Evolutionary conservation across 2,329 filamentous ascomycete species (phyloP), one percentile per base, ranked within the genome.

Genomic region (Neofusicoccum cordaticola): DNA sequence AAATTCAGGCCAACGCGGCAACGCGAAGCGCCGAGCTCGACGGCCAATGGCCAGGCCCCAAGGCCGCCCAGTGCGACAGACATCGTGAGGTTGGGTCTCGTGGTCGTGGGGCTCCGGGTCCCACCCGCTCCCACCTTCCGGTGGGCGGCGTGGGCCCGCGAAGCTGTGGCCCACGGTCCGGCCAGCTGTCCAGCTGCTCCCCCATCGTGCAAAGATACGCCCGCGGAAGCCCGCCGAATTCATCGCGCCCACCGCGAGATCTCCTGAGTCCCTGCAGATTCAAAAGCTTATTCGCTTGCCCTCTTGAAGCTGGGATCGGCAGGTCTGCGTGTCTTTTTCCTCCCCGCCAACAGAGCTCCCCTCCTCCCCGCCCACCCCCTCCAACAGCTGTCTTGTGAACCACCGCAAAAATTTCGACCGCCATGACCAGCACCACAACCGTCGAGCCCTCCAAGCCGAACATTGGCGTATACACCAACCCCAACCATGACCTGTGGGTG

Each of bases 381-480:
- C 5, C 48, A 34, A 44, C 19, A 17, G 27, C 6, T 45, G 15
- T 52, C n/a, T 35, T 15, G 6, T 42, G 13, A 22, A 5, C 13
- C 7, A 4, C 35, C 19, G 15, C 48, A 31, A 50, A 61, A 13
- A 76, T 75, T 73, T 74, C 71, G 64, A 66, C 76, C 45, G 51
- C 64, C 17, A 76, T 75, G 73, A 73, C 71, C 66, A 65, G 75
- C 42, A 72, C 69, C 27, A 74, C 73, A 13, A 68, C 67, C 11
- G 73, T 81, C 60, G 78, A 80, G 76, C 80, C 84, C 52, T 81
- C 85, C 65, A 95, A 96, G 84, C 81, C 91, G 65, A 98, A 98
- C 81, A 96, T 98, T 75, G 94, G 93, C 71, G 93, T 98, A 69
- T 98, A 90, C 84, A 98, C 94, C 61, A 97, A 98, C 81, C 92